These are phyloP conservation scores for Tetrahymena elliotti DNA, from an alignment of 73 alveolate species.

Conservation along the genomic window DNA sequence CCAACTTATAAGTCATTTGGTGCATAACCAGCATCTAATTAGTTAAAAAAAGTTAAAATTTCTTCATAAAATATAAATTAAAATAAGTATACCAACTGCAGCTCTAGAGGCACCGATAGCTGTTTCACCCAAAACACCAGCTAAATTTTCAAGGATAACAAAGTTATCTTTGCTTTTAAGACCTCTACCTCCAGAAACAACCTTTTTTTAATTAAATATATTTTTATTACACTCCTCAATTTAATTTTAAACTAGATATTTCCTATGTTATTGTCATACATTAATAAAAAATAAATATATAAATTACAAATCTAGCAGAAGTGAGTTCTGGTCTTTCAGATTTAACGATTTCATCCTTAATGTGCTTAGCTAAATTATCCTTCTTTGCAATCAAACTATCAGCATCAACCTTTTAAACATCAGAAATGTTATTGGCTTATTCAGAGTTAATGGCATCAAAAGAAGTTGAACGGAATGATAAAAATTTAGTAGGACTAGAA, in stretches of 20 bases:
- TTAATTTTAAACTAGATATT: not conserved
- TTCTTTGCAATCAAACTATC: constrained; percentile 1
- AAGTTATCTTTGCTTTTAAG: constrained; percentile 68
- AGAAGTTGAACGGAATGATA: constrained; percentile 68
- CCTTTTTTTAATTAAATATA: not conserved
- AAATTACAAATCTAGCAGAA: constrained; percentile 61
- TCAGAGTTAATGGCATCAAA: constrained; percentile 49
- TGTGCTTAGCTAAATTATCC: constrained; percentile 4
- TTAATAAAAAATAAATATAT: not conserved
- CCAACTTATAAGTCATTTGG: constrained; percentile 84
- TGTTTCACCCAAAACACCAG: constrained; percentile 58
- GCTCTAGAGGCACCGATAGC: constrained; percentile 93
- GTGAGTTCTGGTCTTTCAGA: constrained; percentile 68
- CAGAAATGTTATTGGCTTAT: constrained; percentile 17
- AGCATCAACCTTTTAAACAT: constrained; percentile 35
- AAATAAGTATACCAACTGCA: constrained; percentile 60
- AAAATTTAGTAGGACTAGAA: constrained; percentile 38
- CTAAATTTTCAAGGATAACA: constrained; percentile 56
- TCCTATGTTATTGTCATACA: not conserved
- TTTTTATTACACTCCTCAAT: not conserved
- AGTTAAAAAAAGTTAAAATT: not conserved
- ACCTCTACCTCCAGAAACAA: constrained; percentile 83
- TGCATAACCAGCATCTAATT: constrained; percentile 75
- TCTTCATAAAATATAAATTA: not conserved
- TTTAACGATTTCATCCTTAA: constrained; percentile 42